phyloP scores from a whole-genome alignment of 495 filamentous ascomycete genomes.

The Trichoderma parareesei region DNA sequence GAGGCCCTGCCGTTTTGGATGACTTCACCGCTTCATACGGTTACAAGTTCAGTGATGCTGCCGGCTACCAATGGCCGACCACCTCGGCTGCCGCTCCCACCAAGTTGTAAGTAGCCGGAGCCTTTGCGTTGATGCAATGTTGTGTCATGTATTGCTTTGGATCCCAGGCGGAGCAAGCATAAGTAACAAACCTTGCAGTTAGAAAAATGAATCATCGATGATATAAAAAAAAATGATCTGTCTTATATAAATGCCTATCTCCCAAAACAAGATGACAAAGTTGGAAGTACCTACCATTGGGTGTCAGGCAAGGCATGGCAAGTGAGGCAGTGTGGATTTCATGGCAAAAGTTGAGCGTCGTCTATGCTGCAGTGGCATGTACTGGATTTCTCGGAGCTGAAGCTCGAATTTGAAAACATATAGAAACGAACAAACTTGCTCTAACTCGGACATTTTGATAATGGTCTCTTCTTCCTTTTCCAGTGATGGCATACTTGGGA shows the following conservation, averaged over 20 bases:
- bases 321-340: not conserved
- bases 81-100: conserved; percentile 52
- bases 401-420: not conserved
- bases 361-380: not conserved
- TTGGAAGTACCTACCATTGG: not conserved
- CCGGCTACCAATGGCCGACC: conserved; percentile 90
- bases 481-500: too few relatives aligned
- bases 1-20: conserved; percentile 91
- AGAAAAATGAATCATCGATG: not conserved
- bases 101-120: conserved; percentile 53
- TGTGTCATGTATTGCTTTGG: not conserved
- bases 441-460: not conserved
- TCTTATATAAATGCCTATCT: not conserved
- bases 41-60: conserved; percentile 97
- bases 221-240: not conserved
- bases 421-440: not conserved
- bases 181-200: not conserved
- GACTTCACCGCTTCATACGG: conserved; percentile 97
- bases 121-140: not conserved
- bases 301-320: not conserved
- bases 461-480: too few relatives aligned
- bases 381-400: not conserved
- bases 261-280: not conserved
- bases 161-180: not conserved
- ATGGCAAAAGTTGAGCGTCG: not conserved